A percentile compares a stretch with the other conserved stretches of the same genome.
phyloP scores from a whole-genome alignment of 495 filamentous ascomycete genomes.

The Neurospora sp. region DNA sequence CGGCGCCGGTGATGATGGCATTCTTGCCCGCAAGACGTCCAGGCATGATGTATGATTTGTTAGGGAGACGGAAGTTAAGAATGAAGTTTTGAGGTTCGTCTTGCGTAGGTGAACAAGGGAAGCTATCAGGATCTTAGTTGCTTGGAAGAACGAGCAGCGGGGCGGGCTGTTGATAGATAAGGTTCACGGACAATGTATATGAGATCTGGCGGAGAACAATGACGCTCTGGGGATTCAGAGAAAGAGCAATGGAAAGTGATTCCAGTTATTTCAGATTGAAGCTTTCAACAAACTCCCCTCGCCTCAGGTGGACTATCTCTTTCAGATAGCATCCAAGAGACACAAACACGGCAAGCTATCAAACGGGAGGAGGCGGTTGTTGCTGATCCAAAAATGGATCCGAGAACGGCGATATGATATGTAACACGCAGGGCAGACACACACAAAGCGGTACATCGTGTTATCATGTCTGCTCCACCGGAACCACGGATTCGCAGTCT shows the following conservation, averaged over 20 bases:
- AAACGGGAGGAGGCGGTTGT: not conserved
- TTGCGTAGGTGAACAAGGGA: not conserved
- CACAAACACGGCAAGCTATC: not conserved
- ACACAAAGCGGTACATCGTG: not conserved
- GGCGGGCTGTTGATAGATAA: not conserved
- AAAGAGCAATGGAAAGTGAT: not conserved
- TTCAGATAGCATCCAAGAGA: not conserved
- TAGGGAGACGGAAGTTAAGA: not conserved
- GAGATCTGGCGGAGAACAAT: not conserved
- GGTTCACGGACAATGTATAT: not conserved
- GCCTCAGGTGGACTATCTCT: not conserved
- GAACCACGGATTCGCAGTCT: not conserved
- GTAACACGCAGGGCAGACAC: not conserved
- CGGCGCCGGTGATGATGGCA: slow-evolving; percentile 86
- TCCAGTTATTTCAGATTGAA: not conserved
- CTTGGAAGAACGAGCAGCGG: not conserved
- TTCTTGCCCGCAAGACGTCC: slow-evolving; percentile 82
- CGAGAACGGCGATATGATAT: slow-evolving; percentile 6
- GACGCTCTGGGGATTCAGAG: not conserved
- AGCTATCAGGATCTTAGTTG: not conserved
- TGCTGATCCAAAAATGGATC: not conserved
- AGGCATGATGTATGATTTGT: slow-evolving; percentile 12
- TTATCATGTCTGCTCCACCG: not conserved
- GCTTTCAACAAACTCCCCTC: not conserved
- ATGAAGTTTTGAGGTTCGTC: not conserved